Evolutionary conservation across 495 filamentous ascomycete genomes (phyloP), one percentile per base, ranked within the genome.

Genomic region (Neurospora cerealis): DNA sequence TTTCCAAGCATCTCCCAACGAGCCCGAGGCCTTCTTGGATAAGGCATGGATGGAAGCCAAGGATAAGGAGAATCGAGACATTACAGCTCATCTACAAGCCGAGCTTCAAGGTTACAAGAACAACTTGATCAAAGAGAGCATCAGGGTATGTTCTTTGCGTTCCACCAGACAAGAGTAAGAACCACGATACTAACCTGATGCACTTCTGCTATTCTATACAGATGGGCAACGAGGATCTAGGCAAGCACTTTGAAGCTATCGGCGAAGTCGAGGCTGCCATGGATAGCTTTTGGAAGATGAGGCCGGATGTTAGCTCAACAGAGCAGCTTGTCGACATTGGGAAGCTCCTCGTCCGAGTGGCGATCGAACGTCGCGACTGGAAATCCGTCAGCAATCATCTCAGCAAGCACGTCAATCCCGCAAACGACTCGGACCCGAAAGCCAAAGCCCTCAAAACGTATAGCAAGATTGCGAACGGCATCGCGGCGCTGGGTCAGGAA

Each of bases 111-210:
- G 91, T 8, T 98, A 98, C 83, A 99, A 97, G 82, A 97, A 98
- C 77, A 99, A 98, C 75, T 81, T 98, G 42, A 93, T 99, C 75
- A 98, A 98, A 80, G 96, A 99, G 82, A 98, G 95, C 82, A 97
- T 98, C 74, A 84, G 96, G 78, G 94, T 96, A 86, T 72, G 90
- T 75, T 70, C 24, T 39, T 38, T 17, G 37, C 81, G 24, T 19
- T 37, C 32, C 5, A 37, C 39, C 21, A 0, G 4, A 9, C 4
- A 46, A 39, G 15, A 9, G 28, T 36, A 21, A 36, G 32, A 5
- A 42, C 40, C 4, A 13, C 21, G 11, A 46, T 75, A 34, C 70
- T 73, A 44, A 70, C 42, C 19, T 62, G n/a, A 11, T 66, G 7
- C 48, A 60, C 48, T 60, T 28, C 15, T 60, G 21, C 21, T 21